These are phyloP conservation scores for Alternaria brassicicola DNA, from an alignment of 2,329 filamentous ascomycete genomes.

Conservation along the genomic window DNA sequence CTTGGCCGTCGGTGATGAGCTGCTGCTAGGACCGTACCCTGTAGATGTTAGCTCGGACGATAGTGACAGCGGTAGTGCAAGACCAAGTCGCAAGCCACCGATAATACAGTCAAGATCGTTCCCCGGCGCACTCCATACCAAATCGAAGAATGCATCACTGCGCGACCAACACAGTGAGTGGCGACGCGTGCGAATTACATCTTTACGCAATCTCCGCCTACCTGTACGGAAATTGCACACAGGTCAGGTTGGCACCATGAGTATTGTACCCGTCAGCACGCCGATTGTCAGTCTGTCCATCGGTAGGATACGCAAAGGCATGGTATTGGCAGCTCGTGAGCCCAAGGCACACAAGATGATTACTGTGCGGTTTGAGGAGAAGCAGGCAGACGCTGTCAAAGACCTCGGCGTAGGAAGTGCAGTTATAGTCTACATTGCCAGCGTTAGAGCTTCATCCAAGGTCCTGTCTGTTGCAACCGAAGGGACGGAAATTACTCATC, in stretches of 20 bases:
- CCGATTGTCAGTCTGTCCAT: slow-evolving; percentile 39
- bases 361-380: slow-evolving; percentile 69
- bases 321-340: slow-evolving; percentile 71
- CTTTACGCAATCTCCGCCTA: slow-evolving; percentile 84
- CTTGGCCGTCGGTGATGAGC: slow-evolving; percentile 76
- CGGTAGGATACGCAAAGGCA: slow-evolving; percentile 70
- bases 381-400: slow-evolving; percentile 61
- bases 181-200: slow-evolving; percentile 80
- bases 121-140: slow-evolving; percentile 52
- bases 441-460: slow-evolving; percentile 80
- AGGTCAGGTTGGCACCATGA: slow-evolving; percentile 89
- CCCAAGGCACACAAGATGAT: slow-evolving; percentile 58
- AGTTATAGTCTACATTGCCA: slow-evolving; percentile 85
- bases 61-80: slow-evolving; percentile 46
- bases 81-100: slow-evolving; percentile 28
- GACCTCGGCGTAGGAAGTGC: slow-evolving; percentile 69
- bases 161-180: slow-evolving; percentile 60
- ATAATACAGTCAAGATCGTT: slow-evolving; percentile 55
- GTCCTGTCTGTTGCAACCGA: slow-evolving; percentile 61
- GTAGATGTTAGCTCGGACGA: slow-evolving; percentile 42
- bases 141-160: slow-evolving; percentile 13
- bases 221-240: slow-evolving; percentile 76
- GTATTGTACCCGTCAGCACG: slow-evolving; percentile 62
- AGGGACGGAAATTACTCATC: too few species aligned
- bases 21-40: slow-evolving; percentile 76